Evolutionary conservation across 495 filamentous ascomycete species (phyloP).

Genomic region (Hypoxylon crocopeplum): DNA sequence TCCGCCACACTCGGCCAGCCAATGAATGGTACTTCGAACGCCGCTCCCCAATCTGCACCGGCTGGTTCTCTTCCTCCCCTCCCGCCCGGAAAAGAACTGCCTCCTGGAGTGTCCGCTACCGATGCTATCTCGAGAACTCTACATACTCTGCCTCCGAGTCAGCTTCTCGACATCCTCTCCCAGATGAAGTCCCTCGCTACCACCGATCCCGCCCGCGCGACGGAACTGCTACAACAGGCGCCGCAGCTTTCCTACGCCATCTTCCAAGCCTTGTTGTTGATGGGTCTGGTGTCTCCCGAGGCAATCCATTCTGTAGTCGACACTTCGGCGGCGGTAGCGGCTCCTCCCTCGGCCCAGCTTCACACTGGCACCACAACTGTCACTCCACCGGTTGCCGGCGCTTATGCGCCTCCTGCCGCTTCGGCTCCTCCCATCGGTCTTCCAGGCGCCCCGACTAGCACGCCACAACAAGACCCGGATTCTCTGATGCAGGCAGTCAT

Average conservation of each 20-base stretch:
- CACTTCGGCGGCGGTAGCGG: slow-evolving; percentile 31
- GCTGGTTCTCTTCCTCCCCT: slow-evolving; percentile 71
- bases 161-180: slow-evolving; percentile 90
- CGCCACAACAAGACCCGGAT: slow-evolving; percentile 61
- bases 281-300: slow-evolving; percentile 82
- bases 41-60: slow-evolving; percentile 26
- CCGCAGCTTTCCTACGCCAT: slow-evolving; percentile 95
- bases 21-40: slow-evolving; percentile 37
- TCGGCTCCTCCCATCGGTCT: slow-evolving; percentile 45
- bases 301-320: slow-evolving; percentile 58
- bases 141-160: slow-evolving; percentile 79
- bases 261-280: slow-evolving; percentile 91
- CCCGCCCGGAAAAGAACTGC: slow-evolving; percentile 82
- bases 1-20: slow-evolving; percentile 53
- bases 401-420: slow-evolving; percentile 24
- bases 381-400: slow-evolving; percentile 35
- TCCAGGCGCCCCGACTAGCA: slow-evolving; percentile 48
- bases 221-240: slow-evolving; percentile 84
- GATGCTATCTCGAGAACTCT: slow-evolving; percentile 93
- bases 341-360: slow-evolving; percentile 21
- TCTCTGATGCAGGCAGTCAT: slow-evolving; percentile 78
- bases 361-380: slow-evolving; percentile 32
- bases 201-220: slow-evolving; percentile 81
- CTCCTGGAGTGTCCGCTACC: slow-evolving; percentile 78
- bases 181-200: slow-evolving; percentile 92